Base-by-base conservation (phyloP, 2,329 filamentous ascomycete species). In the Lasiodiplodia gonubiensis region DNA sequence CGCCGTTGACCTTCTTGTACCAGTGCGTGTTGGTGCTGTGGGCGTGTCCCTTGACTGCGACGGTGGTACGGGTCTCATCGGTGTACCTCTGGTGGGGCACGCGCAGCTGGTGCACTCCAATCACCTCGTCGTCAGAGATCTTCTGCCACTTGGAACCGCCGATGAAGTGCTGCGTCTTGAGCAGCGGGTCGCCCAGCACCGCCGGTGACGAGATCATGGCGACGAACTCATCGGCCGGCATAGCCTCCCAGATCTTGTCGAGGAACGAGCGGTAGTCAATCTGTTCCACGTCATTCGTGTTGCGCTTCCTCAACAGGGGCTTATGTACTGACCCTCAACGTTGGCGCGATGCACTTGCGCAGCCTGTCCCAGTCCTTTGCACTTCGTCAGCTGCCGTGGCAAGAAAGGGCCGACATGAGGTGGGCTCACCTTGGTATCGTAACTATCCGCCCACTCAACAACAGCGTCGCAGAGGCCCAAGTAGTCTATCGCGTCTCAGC, bases 221-320 rank as follows among this genome's bases (percentile, higher is more conserved):
- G 35, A 87, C 70, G 73, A 85, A 86, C 67, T 86, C 82, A 1
- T 82, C 82, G 8, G 85, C 84, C 0, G 85, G 84, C 84, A 87
- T 86, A 18, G 79, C 76, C 69, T 86, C 84, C 85, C 85, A 87
- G 64, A 84, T 74, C 76, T 86, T 84, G 78, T 82, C 78, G 69
- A 86, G 78, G 72, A 86, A 83, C 16, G 76, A 87, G 70, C 76
- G 82, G 84, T 93, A 93, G 82, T 93, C 91, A 73, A 93, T 85
- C 84, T 90, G 76, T 51, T 23, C 30, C 59, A 35, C 59, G 30
- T 51, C 16, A 42, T 42, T 27, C 74, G 70, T 16, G 42, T 39
- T 23, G 18, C 30, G 53, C 51, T 27, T 53, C 57, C 14, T 21
- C 64, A 25, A 52, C 5, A 18, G 23, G 27, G 18, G 14, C 39